Evolutionary conservation across 345 rosid genomes (phyloP).

Genomic region (Pugionium dolabratum): DNA sequence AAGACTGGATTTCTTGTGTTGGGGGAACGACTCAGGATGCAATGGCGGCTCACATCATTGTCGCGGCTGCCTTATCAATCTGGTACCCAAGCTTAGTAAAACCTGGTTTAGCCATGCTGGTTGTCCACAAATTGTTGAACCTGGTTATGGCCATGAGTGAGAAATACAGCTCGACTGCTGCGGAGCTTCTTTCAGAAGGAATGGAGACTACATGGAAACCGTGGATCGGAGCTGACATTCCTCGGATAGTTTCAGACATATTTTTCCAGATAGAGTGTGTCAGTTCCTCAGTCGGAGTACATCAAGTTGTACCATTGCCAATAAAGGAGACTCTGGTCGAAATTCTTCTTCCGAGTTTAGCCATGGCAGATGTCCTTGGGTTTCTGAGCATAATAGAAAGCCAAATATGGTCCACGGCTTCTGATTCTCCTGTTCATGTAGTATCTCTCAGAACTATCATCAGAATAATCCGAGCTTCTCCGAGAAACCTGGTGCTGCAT

Average conservation of each 20-base stretch:
- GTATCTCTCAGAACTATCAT: conserved; percentile 69
- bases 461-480: conserved; percentile 75
- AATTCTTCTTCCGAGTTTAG: conserved; percentile 87
- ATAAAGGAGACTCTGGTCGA: conserved; percentile 75
- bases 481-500: conserved; percentile 66
- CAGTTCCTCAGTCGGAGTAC: conserved; percentile 54
- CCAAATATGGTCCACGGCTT: conserved; percentile 96
- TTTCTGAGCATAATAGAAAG: conserved; percentile 77
- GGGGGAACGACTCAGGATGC: conserved; percentile 98
- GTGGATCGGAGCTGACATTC: conserved; percentile 72
- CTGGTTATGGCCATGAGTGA: conserved; percentile 92
- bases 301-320: conserved; percentile 54
- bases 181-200: conserved; percentile 93
- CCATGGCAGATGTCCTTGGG: conserved; percentile 75
- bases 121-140: conserved; percentile 76
- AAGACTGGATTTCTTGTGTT: conserved; percentile 94
- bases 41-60: conserved; percentile 90
- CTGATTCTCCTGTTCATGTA: conserved; percentile 87
- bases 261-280: conserved; percentile 93
- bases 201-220: conserved; percentile 85
- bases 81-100: conserved; percentile 97
- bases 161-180: conserved; percentile 87
- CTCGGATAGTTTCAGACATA: conserved; percentile 75
- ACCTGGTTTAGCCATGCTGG: conserved; percentile 64
- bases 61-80: conserved; percentile 87